Percentiles rank a stretch among this genome's conserved stretches.
Evolutionary conservation across 1,139 yeast genomes (phyloP).

Genomic region (Neolecta irregularis): DNA sequence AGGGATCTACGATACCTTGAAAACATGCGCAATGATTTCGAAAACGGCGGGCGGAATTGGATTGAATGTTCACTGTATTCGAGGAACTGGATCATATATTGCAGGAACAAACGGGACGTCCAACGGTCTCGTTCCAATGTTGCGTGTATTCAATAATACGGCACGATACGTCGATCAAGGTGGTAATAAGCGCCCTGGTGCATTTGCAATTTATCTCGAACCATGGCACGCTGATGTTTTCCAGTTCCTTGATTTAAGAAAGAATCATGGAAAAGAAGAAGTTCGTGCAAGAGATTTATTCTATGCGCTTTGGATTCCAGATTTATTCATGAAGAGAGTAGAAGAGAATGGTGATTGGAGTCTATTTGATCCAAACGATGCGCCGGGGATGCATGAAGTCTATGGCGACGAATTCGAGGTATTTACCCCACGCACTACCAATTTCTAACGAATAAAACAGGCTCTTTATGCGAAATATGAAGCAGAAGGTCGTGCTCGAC

Average conservation of each 20-base stretch:
- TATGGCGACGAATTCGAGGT: constrained; percentile 67
- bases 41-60: constrained; percentile 91
- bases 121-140: constrained; percentile 79
- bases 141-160: constrained; percentile 77
- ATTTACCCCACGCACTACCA: constrained; percentile 15
- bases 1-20: constrained; percentile 74
- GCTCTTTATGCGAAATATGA: constrained; percentile 55
- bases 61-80: constrained; percentile 64
- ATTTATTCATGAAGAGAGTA: constrained; percentile 77
- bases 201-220: constrained; percentile 74
- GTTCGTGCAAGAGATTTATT: constrained; percentile 78
- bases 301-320: constrained; percentile 87
- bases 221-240: constrained; percentile 87
- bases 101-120: constrained; percentile 86
- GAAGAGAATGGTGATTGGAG: constrained; percentile 70
- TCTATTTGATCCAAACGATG: constrained; percentile 74
- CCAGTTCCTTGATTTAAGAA: constrained; percentile 69
- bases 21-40: constrained; percentile 73
- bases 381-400: constrained; percentile 64
- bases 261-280: constrained; percentile 86
- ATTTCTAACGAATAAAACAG: constrained; percentile 1
- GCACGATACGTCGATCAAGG: constrained; percentile 91
- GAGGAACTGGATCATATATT: constrained; percentile 73
- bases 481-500: constrained; percentile 52
- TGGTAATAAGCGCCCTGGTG: constrained; percentile 89